phyloP scores from a whole-genome alignment of 805 yeast species.

The Wickerhamomyces kurtzmanii region DNA sequence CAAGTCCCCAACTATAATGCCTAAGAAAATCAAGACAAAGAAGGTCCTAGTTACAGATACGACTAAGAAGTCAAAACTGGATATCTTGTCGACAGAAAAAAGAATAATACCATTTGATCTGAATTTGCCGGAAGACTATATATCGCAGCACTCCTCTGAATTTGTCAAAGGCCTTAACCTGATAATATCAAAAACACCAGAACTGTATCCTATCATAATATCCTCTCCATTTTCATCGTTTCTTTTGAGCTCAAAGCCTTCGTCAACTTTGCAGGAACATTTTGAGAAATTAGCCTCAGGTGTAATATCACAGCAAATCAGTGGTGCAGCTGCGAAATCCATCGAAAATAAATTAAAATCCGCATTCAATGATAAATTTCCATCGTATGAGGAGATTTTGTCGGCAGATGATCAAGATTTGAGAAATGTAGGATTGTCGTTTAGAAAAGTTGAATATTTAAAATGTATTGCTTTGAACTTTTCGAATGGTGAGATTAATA shows the following conservation, averaged over 20 bases:
- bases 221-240: slow-evolving; percentile 19
- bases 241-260: slow-evolving; percentile 6
- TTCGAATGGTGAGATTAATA: slow-evolving; percentile 21
- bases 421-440: slow-evolving; percentile 59
- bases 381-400: slow-evolving; percentile 41
- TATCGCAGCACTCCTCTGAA: slow-evolving; percentile 16
- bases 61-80: too few species aligned
- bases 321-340: slow-evolving; percentile 72
- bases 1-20: too few species aligned
- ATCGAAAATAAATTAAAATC: slow-evolving; percentile 39
- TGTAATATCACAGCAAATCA: slow-evolving; percentile 64
- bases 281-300: slow-evolving; percentile 33
- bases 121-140: slow-evolving; percentile 16
- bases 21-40: too few species aligned
- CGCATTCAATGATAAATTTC: slow-evolving; percentile 29
- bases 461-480: slow-evolving; percentile 45
- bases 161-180: slow-evolving; percentile 24
- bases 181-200: slow-evolving; percentile 26
- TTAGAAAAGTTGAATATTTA: slow-evolving; percentile 56
- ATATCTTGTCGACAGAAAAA: too few species aligned
- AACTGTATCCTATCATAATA: slow-evolving; percentile 19
- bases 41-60: too few species aligned
- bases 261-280: slow-evolving; percentile 18
- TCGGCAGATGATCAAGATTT: slow-evolving; percentile 34
- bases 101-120: slow-evolving; percentile 7